Conservation (phyloP, 2,329 filamentous ascomycete genomes). For the Hysterium pulicare region DNA sequence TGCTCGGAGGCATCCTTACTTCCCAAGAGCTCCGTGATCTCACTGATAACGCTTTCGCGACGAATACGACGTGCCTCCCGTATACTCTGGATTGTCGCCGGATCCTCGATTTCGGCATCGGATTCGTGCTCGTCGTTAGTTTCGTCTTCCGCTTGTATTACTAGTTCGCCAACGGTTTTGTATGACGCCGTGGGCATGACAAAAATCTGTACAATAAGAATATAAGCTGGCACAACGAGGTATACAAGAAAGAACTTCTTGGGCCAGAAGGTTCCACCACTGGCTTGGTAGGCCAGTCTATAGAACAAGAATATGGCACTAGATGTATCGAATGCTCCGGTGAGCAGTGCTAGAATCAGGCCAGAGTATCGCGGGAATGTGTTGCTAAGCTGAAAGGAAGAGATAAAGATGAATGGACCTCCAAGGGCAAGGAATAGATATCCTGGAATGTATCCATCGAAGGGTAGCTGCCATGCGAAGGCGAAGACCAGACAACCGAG, state of each 20-base stretch:
- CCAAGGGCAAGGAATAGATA: conserved; percentile 50
- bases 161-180: conserved; percentile 69
- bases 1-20: conserved; percentile 62
- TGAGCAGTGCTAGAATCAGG: conserved; percentile 49
- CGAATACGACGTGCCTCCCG: conserved; percentile 57
- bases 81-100: conserved; percentile 44
- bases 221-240: conserved; percentile 45
- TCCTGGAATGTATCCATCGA: conserved; percentile 63
- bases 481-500: conserved; percentile 71
- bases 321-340: conserved; percentile 50
- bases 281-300: conserved; percentile 45
- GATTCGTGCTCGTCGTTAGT: conserved; percentile 50
- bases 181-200: conserved; percentile 49
- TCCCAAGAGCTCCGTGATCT: conserved; percentile 72
- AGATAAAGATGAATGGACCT: conserved; percentile 51
- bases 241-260: conserved; percentile 51
- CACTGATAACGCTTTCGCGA: conserved; percentile 61
- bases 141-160: conserved; percentile 62
- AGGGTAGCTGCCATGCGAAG: conserved; percentile 59
- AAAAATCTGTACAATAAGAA: conserved; percentile 43
- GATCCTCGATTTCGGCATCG: conserved; percentile 53
- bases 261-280: conserved; percentile 40
- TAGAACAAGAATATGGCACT: conserved; percentile 49
- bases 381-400: conserved; percentile 50
- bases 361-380: conserved; percentile 50